Evolutionary conservation across 2,329 filamentous ascomycete species (phyloP), one percentile per base, ranked within the genome.

Genomic region (Aphanoascus verrucosus): DNA sequence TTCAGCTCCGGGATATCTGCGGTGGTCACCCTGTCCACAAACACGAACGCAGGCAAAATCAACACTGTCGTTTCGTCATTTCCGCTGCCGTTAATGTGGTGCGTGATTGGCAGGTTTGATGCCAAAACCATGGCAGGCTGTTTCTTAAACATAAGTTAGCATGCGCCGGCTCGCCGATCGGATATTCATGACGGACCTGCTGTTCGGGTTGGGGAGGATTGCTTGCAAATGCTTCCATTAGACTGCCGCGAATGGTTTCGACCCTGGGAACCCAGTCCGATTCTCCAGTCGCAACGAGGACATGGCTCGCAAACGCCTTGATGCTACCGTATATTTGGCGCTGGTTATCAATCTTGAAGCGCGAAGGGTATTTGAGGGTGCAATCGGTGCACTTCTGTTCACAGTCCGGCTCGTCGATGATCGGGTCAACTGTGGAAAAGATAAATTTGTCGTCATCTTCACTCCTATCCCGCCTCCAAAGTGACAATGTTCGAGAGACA

Each of bases 221-320:
- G 49, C 69, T 70, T 43, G 69, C 77, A 60, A 90, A 78, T 1
- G 85, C 86, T 72, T 88, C 76, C 86, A 91, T 91, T 35, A 91
- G 77, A 65, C 84, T 88, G 4, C 85, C 86, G 69, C 86, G 83
- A 74, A 96, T 91, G 64, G 96, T 86, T 54, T 80, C 82, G 41
- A 95, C 87, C 72, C 94, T 85, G 55, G 87, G 74, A 64, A 90
- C 85, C 93, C 93, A 98, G 70, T 98, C 93, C 20, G 84, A 79
- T 79, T 96, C 95, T 56, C 89, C 88, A 12, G 93, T 98, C 23
- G 88, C 93, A 14, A 97, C 88, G 31, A 98, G 74, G 58, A 95
- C 67, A 71, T 98, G 93, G 20, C 88, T 91, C 63, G 81, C 83
- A 85, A 88, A 97, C 37, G 83, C 87, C 64, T 89, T 86, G 58